phyloP scores from a whole-genome alignment of 768 basidiomycete genomes.

The Mycena amicta region DNA sequence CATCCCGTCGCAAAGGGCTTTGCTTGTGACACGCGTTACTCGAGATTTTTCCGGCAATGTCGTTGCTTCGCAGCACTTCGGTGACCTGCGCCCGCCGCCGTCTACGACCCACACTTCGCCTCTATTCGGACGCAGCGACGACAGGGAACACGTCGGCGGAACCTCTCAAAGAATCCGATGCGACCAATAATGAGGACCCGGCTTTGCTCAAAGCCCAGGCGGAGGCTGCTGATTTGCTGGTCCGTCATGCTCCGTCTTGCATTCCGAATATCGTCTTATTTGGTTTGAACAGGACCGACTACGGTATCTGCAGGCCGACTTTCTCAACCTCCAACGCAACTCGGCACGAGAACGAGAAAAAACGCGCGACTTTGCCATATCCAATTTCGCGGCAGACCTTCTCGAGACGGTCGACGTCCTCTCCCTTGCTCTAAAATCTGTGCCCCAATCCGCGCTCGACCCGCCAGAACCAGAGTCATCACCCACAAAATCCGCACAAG shows the following conservation, averaged over 20 bases:
- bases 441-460: slow-evolving; percentile 54
- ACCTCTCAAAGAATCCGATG: slow-evolving; percentile 5
- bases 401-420: slow-evolving; percentile 92
- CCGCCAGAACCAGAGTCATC: neutral
- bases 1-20: neutral
- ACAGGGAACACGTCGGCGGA: slow-evolving; percentile 16
- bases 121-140: slow-evolving; percentile 61
- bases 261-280: slow-evolving; percentile 14
- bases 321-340: slow-evolving; percentile 91
- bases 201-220: slow-evolving; percentile 31
- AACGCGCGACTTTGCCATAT: slow-evolving; percentile 91
- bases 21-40: neutral
- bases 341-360: slow-evolving; percentile 90
- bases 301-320: slow-evolving; percentile 93
- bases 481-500: slow-evolving; percentile 55
- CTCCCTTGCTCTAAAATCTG: slow-evolving; percentile 77
- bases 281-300: slow-evolving; percentile 68
- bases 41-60: too few relatives aligned
- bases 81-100: slow-evolving; percentile 52
- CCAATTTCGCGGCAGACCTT: slow-evolving; percentile 86
- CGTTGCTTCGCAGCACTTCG: slow-evolving; percentile 43
- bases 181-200: slow-evolving; percentile 28
- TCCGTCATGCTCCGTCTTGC: slow-evolving; percentile 39
- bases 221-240: slow-evolving; percentile 80
- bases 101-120: slow-evolving; percentile 41